Percentiles rank a stretch among this genome's conserved stretches.
These are phyloP conservation scores for Lentinula boryana DNA, from an alignment of 768 basidiomycete species.

Conservation along the genomic window DNA sequence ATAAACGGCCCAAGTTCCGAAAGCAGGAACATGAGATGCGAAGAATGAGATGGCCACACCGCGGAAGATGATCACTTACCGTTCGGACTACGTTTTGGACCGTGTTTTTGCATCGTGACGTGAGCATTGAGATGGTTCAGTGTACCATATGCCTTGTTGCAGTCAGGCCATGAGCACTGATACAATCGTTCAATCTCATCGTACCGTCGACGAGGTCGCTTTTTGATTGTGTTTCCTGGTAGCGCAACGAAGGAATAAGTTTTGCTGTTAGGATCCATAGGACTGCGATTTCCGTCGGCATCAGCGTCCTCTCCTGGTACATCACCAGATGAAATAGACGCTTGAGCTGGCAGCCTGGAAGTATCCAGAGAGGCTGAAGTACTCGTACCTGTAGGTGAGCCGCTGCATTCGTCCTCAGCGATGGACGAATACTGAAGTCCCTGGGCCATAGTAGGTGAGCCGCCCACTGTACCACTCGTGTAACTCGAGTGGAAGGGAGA, in stretches of 20 bases:
- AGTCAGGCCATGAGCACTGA: constrained; percentile 74
- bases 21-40: constrained; percentile 7
- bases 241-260: constrained; percentile 80
- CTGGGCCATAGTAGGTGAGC: constrained; percentile 22
- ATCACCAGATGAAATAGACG: constrained; percentile 21
- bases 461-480: constrained; percentile 28
- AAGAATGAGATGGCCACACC: constrained; percentile 7
- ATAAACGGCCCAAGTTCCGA: not conserved
- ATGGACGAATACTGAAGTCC: constrained; percentile 40
- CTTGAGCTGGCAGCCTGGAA: constrained; percentile 17
- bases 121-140: constrained; percentile 97
- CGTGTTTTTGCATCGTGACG: constrained; percentile 98
- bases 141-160: constrained; percentile 86
- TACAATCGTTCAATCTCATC: constrained; percentile 97
- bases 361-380: constrained; percentile 44
- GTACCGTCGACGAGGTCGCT: constrained; percentile 78
- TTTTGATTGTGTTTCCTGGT: constrained; percentile 76
- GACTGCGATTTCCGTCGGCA: constrained; percentile 14
- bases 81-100: constrained; percentile 79
- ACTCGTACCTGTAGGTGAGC: constrained; percentile 57
- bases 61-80: constrained; percentile 46
- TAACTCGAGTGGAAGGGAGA: constrained; percentile 54
- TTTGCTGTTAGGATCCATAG: constrained; percentile 44
- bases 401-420: constrained; percentile 47
- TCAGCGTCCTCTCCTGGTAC: constrained; percentile 5